phyloP scores from a whole-genome alignment of 2,329 filamentous ascomycete species.

The Xylaria sp. region DNA sequence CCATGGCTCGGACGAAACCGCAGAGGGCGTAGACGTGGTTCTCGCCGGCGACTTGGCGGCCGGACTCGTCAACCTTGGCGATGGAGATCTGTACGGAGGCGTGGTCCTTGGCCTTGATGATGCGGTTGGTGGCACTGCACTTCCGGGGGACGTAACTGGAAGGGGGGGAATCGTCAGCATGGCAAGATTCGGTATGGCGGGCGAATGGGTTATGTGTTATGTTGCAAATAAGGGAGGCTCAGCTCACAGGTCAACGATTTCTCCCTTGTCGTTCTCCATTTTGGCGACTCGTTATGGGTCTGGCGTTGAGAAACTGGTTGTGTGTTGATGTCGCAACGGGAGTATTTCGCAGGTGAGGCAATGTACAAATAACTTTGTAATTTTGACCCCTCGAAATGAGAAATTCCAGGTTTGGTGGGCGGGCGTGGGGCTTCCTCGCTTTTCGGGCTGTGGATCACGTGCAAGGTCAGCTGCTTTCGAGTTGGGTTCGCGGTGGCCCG shows the following conservation, averaged over 20 bases:
- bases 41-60: slow-evolving; percentile 89
- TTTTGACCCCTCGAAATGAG: slow-evolving; percentile 32
- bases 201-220: not conserved
- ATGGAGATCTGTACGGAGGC: slow-evolving; percentile 96
- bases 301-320: slow-evolving; percentile 31
- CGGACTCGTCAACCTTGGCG: slow-evolving; percentile 99
- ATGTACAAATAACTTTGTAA: slow-evolving; percentile 15
- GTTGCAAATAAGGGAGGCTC: slow-evolving; percentile 15
- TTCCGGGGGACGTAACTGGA: slow-evolving; percentile 95
- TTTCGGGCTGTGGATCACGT: slow-evolving; percentile 31
- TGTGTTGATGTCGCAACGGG: slow-evolving; percentile 10
- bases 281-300: slow-evolving; percentile 52
- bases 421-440: slow-evolving; percentile 22
- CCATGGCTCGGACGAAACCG: slow-evolving; percentile 97
- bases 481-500: slow-evolving; percentile 26
- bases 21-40: slow-evolving; percentile 97
- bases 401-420: slow-evolving; percentile 24
- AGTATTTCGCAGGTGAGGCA: slow-evolving; percentile 22
- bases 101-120: slow-evolving; percentile 99
- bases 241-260: slow-evolving; percentile 97
- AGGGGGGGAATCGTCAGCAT: slow-evolving; percentile 12
- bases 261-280: slow-evolving; percentile 99
- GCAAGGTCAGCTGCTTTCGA: slow-evolving; percentile 34
- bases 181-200: not conserved
- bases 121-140: slow-evolving; percentile 98